These are phyloP conservation scores for Aphanomyces invadans DNA, from an alignment of 352 stramenopile species.

Conservation along the genomic window DNA sequence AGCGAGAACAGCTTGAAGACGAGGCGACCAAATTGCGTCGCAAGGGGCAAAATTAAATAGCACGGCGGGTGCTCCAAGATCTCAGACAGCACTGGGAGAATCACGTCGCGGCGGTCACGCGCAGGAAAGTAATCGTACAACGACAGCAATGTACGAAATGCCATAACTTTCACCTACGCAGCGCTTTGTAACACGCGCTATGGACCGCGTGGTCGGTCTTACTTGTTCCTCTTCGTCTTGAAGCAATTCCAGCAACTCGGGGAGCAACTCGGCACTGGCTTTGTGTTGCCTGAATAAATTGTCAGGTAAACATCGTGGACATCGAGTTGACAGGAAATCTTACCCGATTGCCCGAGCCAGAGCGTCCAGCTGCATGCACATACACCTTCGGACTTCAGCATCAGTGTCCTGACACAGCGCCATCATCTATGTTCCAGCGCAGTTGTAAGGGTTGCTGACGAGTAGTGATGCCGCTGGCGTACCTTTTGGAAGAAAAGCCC, in stretches of 20 bases:
- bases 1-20: conserved; percentile 57
- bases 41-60: conserved; percentile 46
- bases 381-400: conserved; percentile 69
- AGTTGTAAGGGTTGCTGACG: not conserved
- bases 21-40: conserved; percentile 47
- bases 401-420: conserved; percentile 76
- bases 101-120: conserved; percentile 44
- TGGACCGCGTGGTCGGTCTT: too few species aligned
- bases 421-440: conserved; percentile 80
- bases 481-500: conserved; percentile 79
- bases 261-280: conserved; percentile 53
- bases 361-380: conserved; percentile 75
- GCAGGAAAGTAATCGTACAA: conserved; percentile 63
- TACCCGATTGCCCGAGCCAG: conserved; percentile 63
- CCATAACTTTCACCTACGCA: conserved; percentile 63
- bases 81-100: conserved; percentile 59
- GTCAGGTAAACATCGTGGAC: not conserved
- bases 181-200: too few species aligned
- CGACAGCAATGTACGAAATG: conserved; percentile 62
- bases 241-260: conserved; percentile 64
- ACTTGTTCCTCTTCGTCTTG: conserved; percentile 80
- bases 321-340: not conserved
- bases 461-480: not conserved
- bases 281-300: conserved; percentile 36
- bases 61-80: conserved; percentile 48